Percentiles rank a stretch among this genome's conserved stretches.
Conservation (phyloP, 2,329 filamentous ascomycete species). For the Cordyceps cicadae region DNA sequence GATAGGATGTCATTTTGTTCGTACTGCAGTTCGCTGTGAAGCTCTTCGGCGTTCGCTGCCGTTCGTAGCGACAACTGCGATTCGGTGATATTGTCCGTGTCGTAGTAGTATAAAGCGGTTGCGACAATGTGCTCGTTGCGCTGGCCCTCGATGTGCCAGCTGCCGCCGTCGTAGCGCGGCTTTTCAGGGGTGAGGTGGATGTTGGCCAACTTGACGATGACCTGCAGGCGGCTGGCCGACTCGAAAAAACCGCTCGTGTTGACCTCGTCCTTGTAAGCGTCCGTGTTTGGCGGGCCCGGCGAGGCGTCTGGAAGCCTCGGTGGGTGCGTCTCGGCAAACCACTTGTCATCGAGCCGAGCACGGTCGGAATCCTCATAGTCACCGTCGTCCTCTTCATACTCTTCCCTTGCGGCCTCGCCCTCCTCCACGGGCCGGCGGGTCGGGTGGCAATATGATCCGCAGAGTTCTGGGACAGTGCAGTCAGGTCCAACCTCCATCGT, state of each 20-base stretch:
- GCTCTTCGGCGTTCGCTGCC: slow-evolving; percentile 23
- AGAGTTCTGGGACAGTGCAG: neutral
- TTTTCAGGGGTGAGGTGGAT: slow-evolving; percentile 53
- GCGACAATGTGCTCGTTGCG: slow-evolving; percentile 57
- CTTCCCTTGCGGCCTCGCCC: slow-evolving; percentile 14
- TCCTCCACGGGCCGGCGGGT: slow-evolving; percentile 19
- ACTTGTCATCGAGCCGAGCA: slow-evolving; percentile 10
- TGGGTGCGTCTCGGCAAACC: slow-evolving; percentile 23
- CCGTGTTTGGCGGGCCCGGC: slow-evolving; percentile 19
- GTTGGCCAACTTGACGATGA: slow-evolving; percentile 56
- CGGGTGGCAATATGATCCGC: slow-evolving; percentile 13
- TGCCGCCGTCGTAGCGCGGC: slow-evolving; percentile 43
- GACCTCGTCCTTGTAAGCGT: neutral
- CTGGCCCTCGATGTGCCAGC: slow-evolving; percentile 48
- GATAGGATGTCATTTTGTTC: slow-evolving; percentile 26
- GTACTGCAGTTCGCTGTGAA: slow-evolving; percentile 19
- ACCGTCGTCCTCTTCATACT: slow-evolving; percentile 14
- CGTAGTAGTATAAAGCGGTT: slow-evolving; percentile 55
- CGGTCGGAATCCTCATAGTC: slow-evolving; percentile 18
- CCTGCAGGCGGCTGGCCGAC: slow-evolving; percentile 37
- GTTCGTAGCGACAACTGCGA: slow-evolving; percentile 43
- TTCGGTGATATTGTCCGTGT: slow-evolving; percentile 50
- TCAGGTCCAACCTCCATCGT: neutral
- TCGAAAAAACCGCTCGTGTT: slow-evolving; percentile 24
- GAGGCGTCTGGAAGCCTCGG: slow-evolving; percentile 12